Evolutionary conservation across 306 rosid species (phyloP), one percentile per base, ranked within the genome.

Genomic region (Vicia sativa): DNA sequence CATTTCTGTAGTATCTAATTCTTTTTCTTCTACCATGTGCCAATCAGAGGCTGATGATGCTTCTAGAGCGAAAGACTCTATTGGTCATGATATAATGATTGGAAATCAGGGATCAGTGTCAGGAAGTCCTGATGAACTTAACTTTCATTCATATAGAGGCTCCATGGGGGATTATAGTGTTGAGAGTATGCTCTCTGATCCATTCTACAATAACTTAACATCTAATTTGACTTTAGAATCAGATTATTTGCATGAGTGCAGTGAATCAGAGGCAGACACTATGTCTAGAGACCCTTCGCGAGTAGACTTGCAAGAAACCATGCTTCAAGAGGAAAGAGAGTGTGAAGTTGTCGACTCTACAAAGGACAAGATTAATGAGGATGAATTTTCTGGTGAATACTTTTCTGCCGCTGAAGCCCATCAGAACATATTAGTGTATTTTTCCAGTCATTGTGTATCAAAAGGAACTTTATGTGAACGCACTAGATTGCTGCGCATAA

Each of bases 361-460:
- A 13, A 87, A 72, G 61, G 92, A 82, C 65, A 62, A 79, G 70
- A 67, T 65, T 52, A 86, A 81, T 23, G 96, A 82, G 58, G 85
- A 81, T 35, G 97, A 85, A 63, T 75, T 75, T 58, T 84, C 96
- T 29, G 86, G 87, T 62, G 96, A 95, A 67, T 91, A 87, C 82
- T 85, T 95, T 71, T 88, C 96, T 43, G 78, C 96, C 61, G 43
- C 97, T 29, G 99, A 95, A 60, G 75, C 87, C 81, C 92, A 84
- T 79, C 97, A 88, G 74, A 91, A 95, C 87, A 90, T 95, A 80
- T 78, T 95, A 89, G 99, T 95, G 54, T 85, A 91, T 59, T 91
- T 84, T 84, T 95, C 99, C 60, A 95, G 96, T 79, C 89, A 79
- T 56, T 91, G 99, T 77, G 91, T 91, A 31, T 81, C 68, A 9